Base-by-base conservation (phyloP, 176 grass and related monocot genomes). In the Melocanna baccifera region DNA sequence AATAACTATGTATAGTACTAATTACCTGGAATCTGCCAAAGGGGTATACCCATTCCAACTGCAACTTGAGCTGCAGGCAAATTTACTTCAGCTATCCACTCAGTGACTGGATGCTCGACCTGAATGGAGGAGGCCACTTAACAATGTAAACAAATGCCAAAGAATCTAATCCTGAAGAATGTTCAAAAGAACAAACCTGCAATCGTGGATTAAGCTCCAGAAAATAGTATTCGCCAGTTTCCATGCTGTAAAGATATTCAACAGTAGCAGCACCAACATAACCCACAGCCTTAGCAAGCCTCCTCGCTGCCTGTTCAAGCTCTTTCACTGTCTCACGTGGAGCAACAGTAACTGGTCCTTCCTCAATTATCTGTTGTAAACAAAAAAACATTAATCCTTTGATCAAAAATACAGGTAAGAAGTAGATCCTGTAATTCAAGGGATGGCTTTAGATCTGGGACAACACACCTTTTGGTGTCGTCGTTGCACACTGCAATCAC, bases 201-300 rank as follows among this genome's bases (percentile, higher is more conserved):
- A 99, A 57, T 45, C 96, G 83, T 20, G 96, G 96, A 88, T 99
- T 99, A 81, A 99, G 93, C 71, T 99, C 96, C 69, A 99, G 84
- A 74, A 99, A 99, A 85, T 99, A 99, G 71, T 96, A 99, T 88
- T 99, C 96, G 16, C 96, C 96, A 62, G 96, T 96, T 42, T 99
- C 93, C 96, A 99, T 99, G 83, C 93, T 99, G 86, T 96, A 99
- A 74, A 99, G 92, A 84, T 99, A 99, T 75, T 99, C 96, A 53
- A 99, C 96, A 81, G 96, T 99, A 58, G 96, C 96, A 72, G 96
- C 96, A 76, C 93, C 96, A 84, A 99, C 91, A 81, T 99, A 98
- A 20, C 89, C 91, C 69, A 99, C 96, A 63, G 82, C 83, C 73
- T 96, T 99, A 78, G 96, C 96, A 90, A 99, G 96, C 89, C 93